Evolutionary conservation across 1,284 basidiomycete genomes (phyloP).

Genomic region (Ceratobasidium sp.): DNA sequence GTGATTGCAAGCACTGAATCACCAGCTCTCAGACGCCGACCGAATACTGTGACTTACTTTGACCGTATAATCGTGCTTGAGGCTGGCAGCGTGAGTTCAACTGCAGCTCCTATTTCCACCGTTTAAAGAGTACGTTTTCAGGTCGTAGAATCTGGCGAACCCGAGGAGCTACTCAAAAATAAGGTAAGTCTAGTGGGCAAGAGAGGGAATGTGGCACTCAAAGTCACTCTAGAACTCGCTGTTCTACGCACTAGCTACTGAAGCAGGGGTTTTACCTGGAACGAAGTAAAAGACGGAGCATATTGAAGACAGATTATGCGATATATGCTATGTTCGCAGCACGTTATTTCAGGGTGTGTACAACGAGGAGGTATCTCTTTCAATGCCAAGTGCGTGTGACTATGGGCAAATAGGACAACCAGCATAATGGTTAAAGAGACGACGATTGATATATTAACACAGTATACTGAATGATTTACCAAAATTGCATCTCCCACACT

Average conservation of each 20-base stretch:
- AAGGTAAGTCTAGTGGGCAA: slow-evolving; percentile 56
- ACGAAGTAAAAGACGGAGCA: not conserved
- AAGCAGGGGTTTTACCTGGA: slow-evolving; percentile 64
- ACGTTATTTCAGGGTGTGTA: too few relatives aligned
- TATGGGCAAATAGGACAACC: too few relatives aligned
- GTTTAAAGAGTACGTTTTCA: slow-evolving; percentile 55
- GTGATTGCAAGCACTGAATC: not conserved
- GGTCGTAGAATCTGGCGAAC: slow-evolving; percentile 81
- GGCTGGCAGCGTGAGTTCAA: slow-evolving; percentile 71
- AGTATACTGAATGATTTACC: too few relatives aligned
- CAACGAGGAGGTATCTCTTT: too few relatives aligned
- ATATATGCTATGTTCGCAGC: too few relatives aligned
- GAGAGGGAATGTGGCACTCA: not conserved
- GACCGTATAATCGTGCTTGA: slow-evolving; percentile 88
- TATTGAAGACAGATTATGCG: too few relatives aligned
- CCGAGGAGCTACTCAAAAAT: slow-evolving; percentile 70
- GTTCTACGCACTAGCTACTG: slow-evolving; percentile 70
- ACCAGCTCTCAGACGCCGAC: slow-evolving; percentile 71
- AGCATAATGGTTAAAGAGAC: too few relatives aligned
- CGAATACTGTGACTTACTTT: slow-evolving; percentile 92
- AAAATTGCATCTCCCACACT: too few relatives aligned
- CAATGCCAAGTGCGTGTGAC: too few relatives aligned
- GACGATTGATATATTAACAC: too few relatives aligned
- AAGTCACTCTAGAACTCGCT: slow-evolving; percentile 54
- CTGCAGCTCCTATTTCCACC: slow-evolving; percentile 31